Evolutionary conservation across 2,329 filamentous ascomycete genomes (phyloP), one percentile per base, ranked within the genome.

Genomic region (Eutypella sp.): DNA sequence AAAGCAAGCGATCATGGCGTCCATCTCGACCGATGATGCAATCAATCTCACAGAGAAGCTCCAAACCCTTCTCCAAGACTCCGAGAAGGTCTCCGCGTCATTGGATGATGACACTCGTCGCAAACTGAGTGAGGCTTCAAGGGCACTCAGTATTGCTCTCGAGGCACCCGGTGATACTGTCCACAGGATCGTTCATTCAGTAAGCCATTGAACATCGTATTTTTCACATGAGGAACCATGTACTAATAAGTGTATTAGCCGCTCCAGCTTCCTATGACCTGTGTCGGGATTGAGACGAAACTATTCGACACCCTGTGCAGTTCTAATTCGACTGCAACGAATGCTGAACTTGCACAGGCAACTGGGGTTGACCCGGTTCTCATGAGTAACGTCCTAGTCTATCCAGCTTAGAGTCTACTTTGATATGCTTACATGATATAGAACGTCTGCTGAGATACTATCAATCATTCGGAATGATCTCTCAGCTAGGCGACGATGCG

Each of bases 371-470:
- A 57, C 16, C 47, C 54, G 15, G 29, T 34, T 33, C 25, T 57
- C 16, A 40, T 53, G 45, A 57, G 54, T 58, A 48, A n/a, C 11
- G 29, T 33, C 25, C 13, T 29, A 13, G 25, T 29, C 25, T 29
- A 33, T 9, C 44, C 41, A 16, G 20, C 13, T 11, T 20, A 4
- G 6, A 8, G 13, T n/a, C 7, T 16, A 20, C 42, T 38, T 31
- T 39, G 2, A 8, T 18, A 16, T 8, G 5, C 24, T 23, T 36
- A 27, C 11, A 3, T 2, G 3, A 33, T 5, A 24, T 33, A 59
- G 57, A 48, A 27, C 41, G 55, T 9, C 44, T 59, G 7, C 24
- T 59, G 11, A 49, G 57, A 11, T 59, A 56, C 22, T 57, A 57
- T 38, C 55, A 59, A 19, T 52, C 55, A 4, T 46, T 51, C 22